These are phyloP conservation scores for Rauvolfia tetraphylla DNA, from an alignment of 257 asterid species.

Conservation along the genomic window DNA sequence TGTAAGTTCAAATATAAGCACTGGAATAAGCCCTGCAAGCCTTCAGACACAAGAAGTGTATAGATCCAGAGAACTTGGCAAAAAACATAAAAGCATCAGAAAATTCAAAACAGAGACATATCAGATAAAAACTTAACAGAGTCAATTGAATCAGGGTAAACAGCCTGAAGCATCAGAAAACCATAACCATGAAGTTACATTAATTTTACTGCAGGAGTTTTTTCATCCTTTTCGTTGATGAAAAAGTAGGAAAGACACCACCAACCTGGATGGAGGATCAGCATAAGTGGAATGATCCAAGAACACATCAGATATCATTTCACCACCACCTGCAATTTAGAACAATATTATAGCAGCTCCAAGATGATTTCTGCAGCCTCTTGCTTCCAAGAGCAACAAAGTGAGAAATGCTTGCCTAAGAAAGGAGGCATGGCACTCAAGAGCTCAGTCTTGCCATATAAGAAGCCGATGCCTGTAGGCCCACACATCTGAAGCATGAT, in stretches of 20 bases:
- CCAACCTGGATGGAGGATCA: conserved; percentile 94
- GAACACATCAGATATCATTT: conserved; percentile 92
- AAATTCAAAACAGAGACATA: not conserved
- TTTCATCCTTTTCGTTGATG: not conserved
- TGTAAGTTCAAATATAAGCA: not conserved
- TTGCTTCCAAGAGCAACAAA: not conserved
- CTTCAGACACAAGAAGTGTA: not conserved
- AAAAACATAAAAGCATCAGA: not conserved
- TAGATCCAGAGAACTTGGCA: not conserved
- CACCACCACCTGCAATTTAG: conserved; percentile 81
- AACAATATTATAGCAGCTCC: conserved; percentile 18
- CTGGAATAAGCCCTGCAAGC: not conserved
- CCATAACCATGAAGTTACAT: not conserved
- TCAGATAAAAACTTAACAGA: not conserved
- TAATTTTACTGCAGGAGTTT: not conserved
- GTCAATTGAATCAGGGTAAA: not conserved
- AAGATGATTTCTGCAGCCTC: conserved; percentile 4
- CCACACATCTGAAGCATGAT: conserved; percentile 99
- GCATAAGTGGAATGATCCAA: conserved; percentile 92
- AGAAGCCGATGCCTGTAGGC: conserved; percentile 99
- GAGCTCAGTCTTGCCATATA: conserved; percentile 78
- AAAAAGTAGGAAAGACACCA: not conserved
- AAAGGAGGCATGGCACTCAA: conserved; percentile 90
- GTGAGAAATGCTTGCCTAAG: conserved; percentile 49
- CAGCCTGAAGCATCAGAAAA: not conserved